Evolutionary conservation across 768 basidiomycete genomes (phyloP), one percentile per base, ranked within the genome.

Genomic region (Pisolithus tinctorius): DNA sequence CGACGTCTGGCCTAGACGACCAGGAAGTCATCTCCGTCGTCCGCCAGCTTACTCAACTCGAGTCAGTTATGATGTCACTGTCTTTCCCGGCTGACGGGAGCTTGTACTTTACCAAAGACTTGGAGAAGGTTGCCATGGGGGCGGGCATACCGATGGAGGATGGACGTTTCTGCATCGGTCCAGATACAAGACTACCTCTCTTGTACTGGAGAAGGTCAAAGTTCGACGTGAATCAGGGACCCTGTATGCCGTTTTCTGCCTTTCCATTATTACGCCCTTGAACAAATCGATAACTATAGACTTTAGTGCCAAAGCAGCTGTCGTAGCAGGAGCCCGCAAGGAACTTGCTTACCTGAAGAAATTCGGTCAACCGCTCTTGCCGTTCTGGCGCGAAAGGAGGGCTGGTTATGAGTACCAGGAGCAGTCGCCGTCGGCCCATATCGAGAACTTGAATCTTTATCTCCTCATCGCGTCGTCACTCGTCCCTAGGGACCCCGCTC

Each of bases 81-180:
- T 0, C 68, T 53, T 79, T 78, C 58, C 77, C 74, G 25, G 76
- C 73, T 65, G 74, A 75, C 47, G 75, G 77, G 67, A 75, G 75
- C 67, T 66, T 79, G 0, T 79, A 78, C 66, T 79, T 68, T 48
- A 39, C 69, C 9, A 6, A 72, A 11, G 78, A 80, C 68, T 50
- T 79, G 63, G 63, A 72, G 63, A 73, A 71, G 53, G 57, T 69
- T 16, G 60, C 68, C 13, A 59, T 58, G 63, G 60, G 49, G 55
- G 27, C 49, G 53, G 71, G 64, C 58, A 66, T 78, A 46, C 58
- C 69, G 23, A 54, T 64, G 13, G 53, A 70, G 48, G 70, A 71
- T 63, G 52, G 69, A 63, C 67, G 59, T 46, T 76, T 77, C 67
- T 74, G 71, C 53, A 55, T 77, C 48, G 74, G 74, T 61, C 74